Evolutionary conservation across 2,329 filamentous ascomycete species (phyloP).

Genomic region (Alternaria alternata): DNA sequence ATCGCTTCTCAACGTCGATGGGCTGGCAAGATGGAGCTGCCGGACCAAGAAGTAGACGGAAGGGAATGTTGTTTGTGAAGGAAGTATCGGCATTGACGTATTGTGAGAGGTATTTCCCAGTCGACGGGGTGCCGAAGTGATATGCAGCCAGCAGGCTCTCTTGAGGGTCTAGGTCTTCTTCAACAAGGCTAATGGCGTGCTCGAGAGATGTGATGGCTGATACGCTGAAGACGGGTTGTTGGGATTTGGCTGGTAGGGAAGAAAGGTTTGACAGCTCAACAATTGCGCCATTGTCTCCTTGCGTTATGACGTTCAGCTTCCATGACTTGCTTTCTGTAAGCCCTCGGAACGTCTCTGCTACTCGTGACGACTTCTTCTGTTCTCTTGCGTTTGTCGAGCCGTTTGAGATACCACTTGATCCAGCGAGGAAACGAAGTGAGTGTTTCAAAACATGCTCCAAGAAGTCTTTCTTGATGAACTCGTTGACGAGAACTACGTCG

Average conservation of each 20-base stretch:
- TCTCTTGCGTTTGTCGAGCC: constrained; percentile 16
- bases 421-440: constrained; percentile 39
- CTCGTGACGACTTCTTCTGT: constrained; percentile 19
- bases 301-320: constrained; percentile 31
- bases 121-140: constrained; percentile 59
- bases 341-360: constrained; percentile 13
- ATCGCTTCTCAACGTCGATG: constrained; percentile 28
- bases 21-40: constrained; percentile 27
- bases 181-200: constrained; percentile 60
- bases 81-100: constrained; percentile 61
- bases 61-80: constrained; percentile 66
- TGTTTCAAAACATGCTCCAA: constrained; percentile 58
- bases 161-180: constrained; percentile 42
- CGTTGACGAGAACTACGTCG: constrained; percentile 70
- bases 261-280: constrained; percentile 39
- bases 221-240: constrained; percentile 56
- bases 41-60: constrained; percentile 58
- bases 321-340: constrained; percentile 30
- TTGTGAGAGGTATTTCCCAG: constrained; percentile 68
- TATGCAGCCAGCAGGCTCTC: constrained; percentile 57
- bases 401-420: constrained; percentile 18
- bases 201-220: constrained; percentile 61
- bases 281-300: constrained; percentile 35
- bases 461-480: constrained; percentile 66
- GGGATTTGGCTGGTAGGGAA: constrained; percentile 48